Percentiles rank a stretch among this genome's conserved stretches.
phyloP scores from a whole-genome alignment of 2,329 filamentous ascomycete genomes.

The Diplodia corticola region DNA sequence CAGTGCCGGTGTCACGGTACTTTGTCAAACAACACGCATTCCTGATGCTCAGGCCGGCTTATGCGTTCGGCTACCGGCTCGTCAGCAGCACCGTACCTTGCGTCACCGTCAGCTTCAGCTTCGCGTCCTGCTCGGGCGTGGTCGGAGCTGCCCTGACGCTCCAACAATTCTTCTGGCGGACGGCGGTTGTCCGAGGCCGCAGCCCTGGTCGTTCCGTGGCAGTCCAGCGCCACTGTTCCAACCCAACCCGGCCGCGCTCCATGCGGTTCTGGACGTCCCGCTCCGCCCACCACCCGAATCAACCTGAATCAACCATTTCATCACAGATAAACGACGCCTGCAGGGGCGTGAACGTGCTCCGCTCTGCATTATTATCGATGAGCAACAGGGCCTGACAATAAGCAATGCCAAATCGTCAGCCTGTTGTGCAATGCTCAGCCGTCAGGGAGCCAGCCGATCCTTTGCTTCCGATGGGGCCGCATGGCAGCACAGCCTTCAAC shows the following conservation, averaged over 20 bases:
- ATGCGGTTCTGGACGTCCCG: conserved; percentile 9
- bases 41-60: conserved; percentile 10
- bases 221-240: conserved; percentile 9
- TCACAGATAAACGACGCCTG: background rate
- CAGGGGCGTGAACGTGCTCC: conserved; percentile 11
- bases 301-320: background rate
- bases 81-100: background rate
- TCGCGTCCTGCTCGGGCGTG: conserved; percentile 5
- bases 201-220: background rate
- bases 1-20: conserved; percentile 7
- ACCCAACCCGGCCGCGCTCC: conserved; percentile 4
- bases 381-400: conserved; percentile 11
- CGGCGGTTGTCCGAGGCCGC: background rate
- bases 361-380: conserved; percentile 12
- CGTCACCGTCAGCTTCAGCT: conserved; percentile 11
- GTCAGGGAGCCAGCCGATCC: conserved; percentile 1
- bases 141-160: background rate
- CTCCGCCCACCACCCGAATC: background rate
- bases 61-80: conserved; percentile 5
- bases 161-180: too few relatives aligned
- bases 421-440: conserved; percentile 1
- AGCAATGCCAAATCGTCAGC: conserved; percentile 14
- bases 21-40: conserved; percentile 13
- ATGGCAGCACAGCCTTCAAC: conserved; percentile 8
- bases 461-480: conserved; percentile 4